Evolutionary conservation across 2,329 filamentous ascomycete genomes (phyloP), one percentile per base, ranked within the genome.

Genomic region (Fusarium papillatum): DNA sequence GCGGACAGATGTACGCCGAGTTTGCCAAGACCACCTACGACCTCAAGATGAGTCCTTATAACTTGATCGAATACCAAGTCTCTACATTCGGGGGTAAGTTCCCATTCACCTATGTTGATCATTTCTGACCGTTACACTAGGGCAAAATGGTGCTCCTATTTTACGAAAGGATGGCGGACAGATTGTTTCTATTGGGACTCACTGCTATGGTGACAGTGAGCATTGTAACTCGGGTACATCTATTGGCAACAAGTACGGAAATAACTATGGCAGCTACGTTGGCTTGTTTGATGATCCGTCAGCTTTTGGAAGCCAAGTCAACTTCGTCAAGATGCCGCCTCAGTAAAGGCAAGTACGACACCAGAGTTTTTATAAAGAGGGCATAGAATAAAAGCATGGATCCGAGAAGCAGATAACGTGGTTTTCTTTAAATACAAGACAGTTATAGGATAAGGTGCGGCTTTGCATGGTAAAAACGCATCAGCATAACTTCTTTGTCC

Each of bases 1-100:
- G 83, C n/a, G 82, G 77, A 10, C 69, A 80, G 68, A 84, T 84
- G 82, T 83, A 83, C 36, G 82, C 83, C 62, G 73, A 80, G 67
- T 82, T 78, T 63, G 31, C 61, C 13, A 57, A 17, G 5, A 79
- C 73, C 5, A 59, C 75, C 10, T 83, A 76, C 34, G 69, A 82
- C 57, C 66, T 82, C 9, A 63, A 55, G 1, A 64, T 61, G 4
- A 80, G 67, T 46, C 13, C 66, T 19, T 64, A 72, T 5, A 68
- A 78, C 53, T 80, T 83, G 82, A 34, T 83, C n/a, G 76, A 82
- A 53, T 82, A 84, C 22, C 9, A 68, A 7, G 72, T 84, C 11
- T 79, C 79, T 36, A 82, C 81, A 1, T 81, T 73, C 65, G 72
- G 75, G 16, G 80, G 82, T 82, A 71, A 78, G 75, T 19, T 19